Evolutionary conservation across 164 flowering plant species (phyloP).

Genomic region (Chimonanthus praecox): DNA sequence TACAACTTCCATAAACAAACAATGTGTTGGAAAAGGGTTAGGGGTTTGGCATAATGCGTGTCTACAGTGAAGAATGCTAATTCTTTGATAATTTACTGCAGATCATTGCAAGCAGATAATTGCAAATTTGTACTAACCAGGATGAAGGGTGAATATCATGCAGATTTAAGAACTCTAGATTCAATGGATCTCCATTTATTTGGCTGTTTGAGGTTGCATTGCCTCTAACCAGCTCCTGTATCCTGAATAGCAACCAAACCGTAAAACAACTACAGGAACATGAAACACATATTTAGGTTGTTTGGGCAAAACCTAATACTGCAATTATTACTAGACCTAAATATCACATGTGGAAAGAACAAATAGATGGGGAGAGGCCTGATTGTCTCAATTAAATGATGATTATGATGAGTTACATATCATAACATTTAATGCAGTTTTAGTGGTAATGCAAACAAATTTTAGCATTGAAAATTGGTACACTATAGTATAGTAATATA

Average conservation of each 20-base stretch:
- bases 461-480: too few relatives aligned
- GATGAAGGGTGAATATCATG: constrained; percentile 63
- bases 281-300: neutral
- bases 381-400: too few relatives aligned
- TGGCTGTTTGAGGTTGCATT: constrained; percentile 19
- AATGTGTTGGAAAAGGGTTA: neutral
- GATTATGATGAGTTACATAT: too few relatives aligned
- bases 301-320: neutral
- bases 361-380: too few relatives aligned
- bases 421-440: too few relatives aligned
- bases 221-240: constrained; percentile 47
- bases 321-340: constrained; percentile 16
- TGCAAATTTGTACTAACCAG: constrained; percentile 43
- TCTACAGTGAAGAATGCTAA: neutral
- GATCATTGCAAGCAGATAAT: neutral
- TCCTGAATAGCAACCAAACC: constrained; percentile 29
- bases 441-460: too few relatives aligned
- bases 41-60: neutral
- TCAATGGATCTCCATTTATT: constrained; percentile 54
- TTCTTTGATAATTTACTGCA: constrained; percentile 1
- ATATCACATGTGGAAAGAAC: too few relatives aligned
- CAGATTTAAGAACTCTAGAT: constrained; percentile 33
- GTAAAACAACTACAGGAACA: neutral
- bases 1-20: neutral
- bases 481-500: too few relatives aligned